These are phyloP conservation scores for Trichophyton mentagrophytes DNA, from an alignment of 2,329 filamentous ascomycete genomes.

Conservation along the genomic window DNA sequence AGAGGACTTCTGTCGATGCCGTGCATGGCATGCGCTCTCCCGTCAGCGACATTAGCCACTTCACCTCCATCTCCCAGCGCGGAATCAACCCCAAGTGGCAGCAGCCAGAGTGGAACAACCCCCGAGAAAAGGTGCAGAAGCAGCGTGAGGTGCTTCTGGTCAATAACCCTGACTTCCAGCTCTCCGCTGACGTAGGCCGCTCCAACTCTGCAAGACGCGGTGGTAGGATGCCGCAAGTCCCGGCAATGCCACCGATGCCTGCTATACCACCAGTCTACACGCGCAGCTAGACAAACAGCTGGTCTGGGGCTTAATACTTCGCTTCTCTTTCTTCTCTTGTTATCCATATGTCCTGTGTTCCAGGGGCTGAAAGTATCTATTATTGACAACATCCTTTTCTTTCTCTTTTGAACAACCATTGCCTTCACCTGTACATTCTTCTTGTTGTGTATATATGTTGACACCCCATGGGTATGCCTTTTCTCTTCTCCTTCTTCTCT, in stretches of 20 bases:
- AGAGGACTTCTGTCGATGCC: slow-evolving; percentile 48
- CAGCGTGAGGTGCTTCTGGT: slow-evolving; percentile 62
- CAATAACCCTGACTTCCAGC: slow-evolving; percentile 73
- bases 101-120: slow-evolving; percentile 33
- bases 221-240: slow-evolving; percentile 17
- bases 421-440: not conserved
- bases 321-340: not conserved
- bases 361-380: not conserved
- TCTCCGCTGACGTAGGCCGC: slow-evolving; percentile 37
- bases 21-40: slow-evolving; percentile 56
- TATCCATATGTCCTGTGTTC: not conserved
- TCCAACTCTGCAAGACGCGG: slow-evolving; percentile 12
- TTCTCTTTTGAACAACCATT: not conserved
- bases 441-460: not conserved
- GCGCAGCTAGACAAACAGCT: not conserved
- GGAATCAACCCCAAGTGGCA: slow-evolving; percentile 80
- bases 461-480: not conserved
- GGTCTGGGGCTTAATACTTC: not conserved
- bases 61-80: slow-evolving; percentile 81
- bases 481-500: no score
- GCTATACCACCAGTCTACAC: not conserved
- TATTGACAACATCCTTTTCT: not conserved
- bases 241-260: slow-evolving; percentile 13
- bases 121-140: slow-evolving; percentile 37
- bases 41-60: slow-evolving; percentile 67